Percentiles rank a stretch among this genome's conserved stretches.
These are phyloP conservation scores for Nothophaeocryptopus gaeumannii DNA, from an alignment of 2,329 filamentous ascomycete genomes.

Conservation along the genomic window DNA sequence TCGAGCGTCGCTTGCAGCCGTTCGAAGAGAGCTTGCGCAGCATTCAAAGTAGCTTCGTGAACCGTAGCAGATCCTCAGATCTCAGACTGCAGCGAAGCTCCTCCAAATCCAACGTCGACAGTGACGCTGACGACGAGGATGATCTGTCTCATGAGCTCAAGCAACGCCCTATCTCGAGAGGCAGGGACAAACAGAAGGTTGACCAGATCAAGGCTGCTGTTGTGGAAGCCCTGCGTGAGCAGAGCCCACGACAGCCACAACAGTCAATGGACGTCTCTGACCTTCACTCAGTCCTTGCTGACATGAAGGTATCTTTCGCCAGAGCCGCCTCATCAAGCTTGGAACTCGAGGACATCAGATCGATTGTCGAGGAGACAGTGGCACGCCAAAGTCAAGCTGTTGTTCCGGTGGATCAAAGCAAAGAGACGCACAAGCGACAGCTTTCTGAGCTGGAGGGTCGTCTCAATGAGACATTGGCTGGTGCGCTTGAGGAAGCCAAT, in stretches of 20 bases:
- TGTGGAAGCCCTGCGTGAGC: constrained; percentile 60
- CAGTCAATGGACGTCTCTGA: constrained; percentile 35
- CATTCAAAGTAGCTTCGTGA: constrained; percentile 57
- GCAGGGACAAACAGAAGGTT: constrained; percentile 66
- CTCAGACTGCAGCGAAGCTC: constrained; percentile 37
- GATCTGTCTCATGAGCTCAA: constrained; percentile 59
- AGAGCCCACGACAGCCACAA: constrained; percentile 26
- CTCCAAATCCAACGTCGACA: constrained; percentile 63
- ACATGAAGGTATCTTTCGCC: constrained; percentile 49
- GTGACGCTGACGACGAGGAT: constrained; percentile 89
- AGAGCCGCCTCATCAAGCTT: constrained; percentile 45
- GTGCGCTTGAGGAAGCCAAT: constrained; percentile 41
- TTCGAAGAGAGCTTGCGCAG: constrained; percentile 73
- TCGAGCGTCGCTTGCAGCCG: constrained; percentile 74
- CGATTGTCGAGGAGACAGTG: constrained; percentile 37
- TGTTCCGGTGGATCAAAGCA: constrained; percentile 24
- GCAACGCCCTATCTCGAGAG: constrained; percentile 71
- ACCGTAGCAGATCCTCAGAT: constrained; percentile 57
- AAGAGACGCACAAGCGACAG: constrained; percentile 26
- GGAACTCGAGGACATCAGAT: constrained; percentile 44
- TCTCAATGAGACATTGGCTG: constrained; percentile 34
- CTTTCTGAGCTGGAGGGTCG: constrained; percentile 32
- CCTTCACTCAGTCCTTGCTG: constrained; percentile 47
- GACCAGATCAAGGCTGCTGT: constrained; percentile 68
- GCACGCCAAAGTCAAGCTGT: constrained; percentile 30